Percentiles rank a stretch among this genome's conserved stretches.
phyloP scores from a whole-genome alignment of 164 flowering plant species.

The Paratinospora sagittata region DNA sequence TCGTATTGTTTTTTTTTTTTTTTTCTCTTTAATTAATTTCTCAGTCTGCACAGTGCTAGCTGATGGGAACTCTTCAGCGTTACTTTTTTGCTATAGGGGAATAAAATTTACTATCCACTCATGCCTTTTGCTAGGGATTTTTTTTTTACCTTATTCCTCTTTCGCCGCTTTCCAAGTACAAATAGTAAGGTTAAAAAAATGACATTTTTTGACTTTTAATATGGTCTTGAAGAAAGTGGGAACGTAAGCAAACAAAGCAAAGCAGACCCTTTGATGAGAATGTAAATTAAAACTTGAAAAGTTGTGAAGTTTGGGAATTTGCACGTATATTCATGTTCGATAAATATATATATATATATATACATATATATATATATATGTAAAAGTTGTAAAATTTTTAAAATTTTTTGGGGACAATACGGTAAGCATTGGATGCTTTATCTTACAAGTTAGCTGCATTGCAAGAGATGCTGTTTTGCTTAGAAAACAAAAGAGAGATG shows the following conservation, averaged over 20 bases:
- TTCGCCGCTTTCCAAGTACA: neutral
- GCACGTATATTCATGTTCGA: slow-evolving; percentile 9
- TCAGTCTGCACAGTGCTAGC: neutral
- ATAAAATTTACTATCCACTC: neutral
- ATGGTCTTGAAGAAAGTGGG: neutral
- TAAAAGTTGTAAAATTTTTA: slow-evolving; percentile 4
- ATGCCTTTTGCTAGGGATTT: neutral
- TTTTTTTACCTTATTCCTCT: neutral
- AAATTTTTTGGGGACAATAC: too few relatives aligned
- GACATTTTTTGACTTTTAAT: neutral
- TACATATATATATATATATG: neutral
- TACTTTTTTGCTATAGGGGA: neutral
- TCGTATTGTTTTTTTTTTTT: neutral
- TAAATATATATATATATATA: too few relatives aligned
- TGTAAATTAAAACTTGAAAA: neutral
- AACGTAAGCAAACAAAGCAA: neutral
- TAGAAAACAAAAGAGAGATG: slow-evolving; percentile 11
- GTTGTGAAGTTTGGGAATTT: slow-evolving; percentile 2
- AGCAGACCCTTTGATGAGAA: neutral
- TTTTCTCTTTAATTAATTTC: too few relatives aligned
- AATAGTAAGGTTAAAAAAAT: neutral
- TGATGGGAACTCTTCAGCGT: neutral
- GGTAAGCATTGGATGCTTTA: slow-evolving; percentile 43
- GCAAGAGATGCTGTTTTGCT: slow-evolving; percentile 8
- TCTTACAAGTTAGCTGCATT: slow-evolving; percentile 15